Evolutionary conservation across 2,329 filamentous ascomycete species (phyloP).

Genomic region (Pseudopyricularia cyperi): DNA sequence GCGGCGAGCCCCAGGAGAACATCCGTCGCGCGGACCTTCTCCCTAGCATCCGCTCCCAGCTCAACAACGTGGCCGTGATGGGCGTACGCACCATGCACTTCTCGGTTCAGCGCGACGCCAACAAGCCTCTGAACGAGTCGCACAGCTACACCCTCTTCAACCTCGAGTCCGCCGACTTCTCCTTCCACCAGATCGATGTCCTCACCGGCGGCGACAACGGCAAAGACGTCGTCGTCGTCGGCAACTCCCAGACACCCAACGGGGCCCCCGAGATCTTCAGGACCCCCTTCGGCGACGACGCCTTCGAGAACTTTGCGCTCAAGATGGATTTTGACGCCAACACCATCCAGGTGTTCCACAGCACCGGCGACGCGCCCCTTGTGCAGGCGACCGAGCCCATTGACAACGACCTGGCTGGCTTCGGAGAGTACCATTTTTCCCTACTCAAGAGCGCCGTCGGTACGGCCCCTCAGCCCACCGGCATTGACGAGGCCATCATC

Average conservation of each 20-base stretch:
- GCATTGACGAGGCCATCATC: constrained; percentile 1
- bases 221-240: not conserved
- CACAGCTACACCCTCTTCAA: constrained; percentile 1
- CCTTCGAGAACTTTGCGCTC: constrained; percentile 2
- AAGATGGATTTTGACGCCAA: constrained; percentile 2
- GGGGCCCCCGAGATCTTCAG: not conserved
- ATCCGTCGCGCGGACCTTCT: constrained; percentile 1
- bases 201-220: constrained; percentile 2
- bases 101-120: constrained; percentile 1
- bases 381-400: not conserved
- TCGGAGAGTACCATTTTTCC: constrained; percentile 1
- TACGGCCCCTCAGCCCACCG: not conserved
- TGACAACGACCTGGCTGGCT: not conserved
- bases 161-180: constrained; percentile 2
- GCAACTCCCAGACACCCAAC: not conserved
- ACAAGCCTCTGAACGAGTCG: not conserved
- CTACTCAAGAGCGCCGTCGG: constrained; percentile 2
- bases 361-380: not conserved
- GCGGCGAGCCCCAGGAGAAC: not conserved
- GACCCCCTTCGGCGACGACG: not conserved
- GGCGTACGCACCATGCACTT: constrained; percentile 3
- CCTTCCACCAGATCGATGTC: not conserved
- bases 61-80: not conserved
- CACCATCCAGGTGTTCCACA: constrained; percentile 3
- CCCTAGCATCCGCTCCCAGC: constrained; percentile 1